A percentile compares a stretch with the other conserved stretches of the same genome.
phyloP scores from a whole-genome alignment of 2,329 filamentous ascomycete species.

The Mycocentrospora acerina region DNA sequence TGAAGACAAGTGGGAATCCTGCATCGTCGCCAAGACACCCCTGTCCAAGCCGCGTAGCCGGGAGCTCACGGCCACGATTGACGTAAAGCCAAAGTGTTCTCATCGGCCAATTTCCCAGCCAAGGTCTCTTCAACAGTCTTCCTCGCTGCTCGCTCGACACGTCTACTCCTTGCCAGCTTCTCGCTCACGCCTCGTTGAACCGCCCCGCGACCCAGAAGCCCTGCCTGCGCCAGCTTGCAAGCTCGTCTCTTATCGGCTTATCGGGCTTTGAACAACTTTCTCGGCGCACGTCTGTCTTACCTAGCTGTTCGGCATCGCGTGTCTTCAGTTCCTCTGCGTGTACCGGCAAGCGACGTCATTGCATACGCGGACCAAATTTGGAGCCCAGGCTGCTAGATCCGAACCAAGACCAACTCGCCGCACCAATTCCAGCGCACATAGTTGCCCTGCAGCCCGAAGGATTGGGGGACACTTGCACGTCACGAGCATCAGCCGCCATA shows the following conservation, averaged over 20 bases:
- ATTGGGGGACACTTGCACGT: conserved; percentile 6
- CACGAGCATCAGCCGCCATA: conserved; percentile 2
- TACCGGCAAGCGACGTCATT: not conserved
- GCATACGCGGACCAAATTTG: too few relatives aligned
- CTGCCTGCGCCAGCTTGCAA: conserved; percentile 1
- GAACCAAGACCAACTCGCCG: too few relatives aligned
- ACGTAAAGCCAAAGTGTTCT: conserved; percentile 19
- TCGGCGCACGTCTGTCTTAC: conserved; percentile 8
- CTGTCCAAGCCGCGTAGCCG: conserved; percentile 27
- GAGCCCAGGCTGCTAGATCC: too few relatives aligned
- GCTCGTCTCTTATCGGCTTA: conserved; percentile 38
- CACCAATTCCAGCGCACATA: too few relatives aligned
- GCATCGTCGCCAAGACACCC: conserved; percentile 9
- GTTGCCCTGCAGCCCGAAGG: conserved; percentile 8
- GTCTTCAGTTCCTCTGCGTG: conserved; percentile 1
- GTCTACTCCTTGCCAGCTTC: conserved; percentile 5
- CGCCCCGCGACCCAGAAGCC: conserved; percentile 2
- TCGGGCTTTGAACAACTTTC: conserved; percentile 33
- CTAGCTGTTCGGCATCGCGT: conserved; percentile 1
- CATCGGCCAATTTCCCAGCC: conserved; percentile 12
- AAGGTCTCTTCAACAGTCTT: conserved; percentile 4
- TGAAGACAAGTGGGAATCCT: too few relatives aligned
- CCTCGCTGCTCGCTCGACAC: conserved; percentile 7
- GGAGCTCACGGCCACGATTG: conserved; percentile 21
- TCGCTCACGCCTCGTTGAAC: conserved; percentile 1